Evolutionary conservation across 176 grass and related monocot species (phyloP).

Genomic region (Pontederia paniculata): DNA sequence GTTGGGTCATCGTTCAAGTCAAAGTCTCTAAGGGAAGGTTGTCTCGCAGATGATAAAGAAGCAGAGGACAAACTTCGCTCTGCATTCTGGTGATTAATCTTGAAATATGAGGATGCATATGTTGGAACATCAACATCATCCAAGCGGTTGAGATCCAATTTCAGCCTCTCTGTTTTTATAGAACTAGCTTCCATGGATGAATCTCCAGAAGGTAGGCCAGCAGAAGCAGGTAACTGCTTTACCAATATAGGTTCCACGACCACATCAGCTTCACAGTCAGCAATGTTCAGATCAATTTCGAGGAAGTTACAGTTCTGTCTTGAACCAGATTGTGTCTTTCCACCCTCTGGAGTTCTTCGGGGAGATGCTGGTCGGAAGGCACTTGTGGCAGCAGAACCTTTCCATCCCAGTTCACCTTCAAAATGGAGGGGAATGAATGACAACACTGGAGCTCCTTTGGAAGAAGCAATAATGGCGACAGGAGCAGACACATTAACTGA

Average conservation of each 20-base stretch:
- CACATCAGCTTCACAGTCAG: conserved; percentile 11
- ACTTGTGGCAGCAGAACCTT: conserved; percentile 18
- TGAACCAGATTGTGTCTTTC: background rate
- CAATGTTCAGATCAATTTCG: too few relatives aligned
- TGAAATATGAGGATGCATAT: background rate
- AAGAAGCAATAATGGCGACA: conserved; percentile 45
- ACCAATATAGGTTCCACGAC: background rate
- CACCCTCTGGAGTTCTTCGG: conserved; percentile 11
- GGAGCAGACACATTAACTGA: conserved; percentile 44
- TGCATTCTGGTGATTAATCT: background rate
- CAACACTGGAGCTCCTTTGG: conserved; percentile 43
- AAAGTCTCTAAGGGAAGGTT: conserved; percentile 10
- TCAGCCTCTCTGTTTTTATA: conserved; percentile 7
- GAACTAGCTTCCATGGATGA: conserved; percentile 9
- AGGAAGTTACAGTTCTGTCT: conserved; percentile 9
- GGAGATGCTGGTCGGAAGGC: conserved; percentile 23
- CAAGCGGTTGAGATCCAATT: conserved; percentile 12
- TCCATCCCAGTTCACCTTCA: conserved; percentile 21
- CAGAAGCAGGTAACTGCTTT: conserved; percentile 3
- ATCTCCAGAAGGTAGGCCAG: conserved; percentile 5
- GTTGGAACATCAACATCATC: conserved; percentile 8
- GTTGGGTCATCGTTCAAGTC: conserved; percentile 15
- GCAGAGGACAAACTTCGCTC: conserved; percentile 12
- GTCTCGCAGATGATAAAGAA: conserved; percentile 14
- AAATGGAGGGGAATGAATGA: conserved; percentile 37